Percentiles rank a stretch among this genome's conserved stretches.
Conservation (phyloP, 371 early-diverging fungal genomes). For the Mucor plumbeus region DNA sequence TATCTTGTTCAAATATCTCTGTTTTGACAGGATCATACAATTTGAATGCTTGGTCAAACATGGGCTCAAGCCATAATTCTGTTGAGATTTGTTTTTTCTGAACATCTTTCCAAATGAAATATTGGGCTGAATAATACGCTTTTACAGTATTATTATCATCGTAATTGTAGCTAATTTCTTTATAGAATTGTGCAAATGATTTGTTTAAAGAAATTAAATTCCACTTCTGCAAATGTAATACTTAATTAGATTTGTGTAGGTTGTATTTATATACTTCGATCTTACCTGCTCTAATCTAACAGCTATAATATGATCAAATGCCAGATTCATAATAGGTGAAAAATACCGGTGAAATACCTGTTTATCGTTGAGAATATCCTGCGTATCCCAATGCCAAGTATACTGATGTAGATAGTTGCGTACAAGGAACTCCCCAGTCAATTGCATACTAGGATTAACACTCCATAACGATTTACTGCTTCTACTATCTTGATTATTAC, state of each 20-base stretch:
- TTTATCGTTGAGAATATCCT: slow-evolving; percentile 52
- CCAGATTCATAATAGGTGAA: slow-evolving; percentile 74
- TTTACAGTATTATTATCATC: slow-evolving; percentile 7
- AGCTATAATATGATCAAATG: slow-evolving; percentile 69
- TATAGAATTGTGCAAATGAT: slow-evolving; percentile 71
- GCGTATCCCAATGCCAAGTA: slow-evolving; percentile 72
- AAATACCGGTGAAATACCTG: slow-evolving; percentile 58
- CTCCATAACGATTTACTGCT: slow-evolving; percentile 41
- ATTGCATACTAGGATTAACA: slow-evolving; percentile 35
- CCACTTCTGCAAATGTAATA: slow-evolving; percentile 29
- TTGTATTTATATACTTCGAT: background rate
- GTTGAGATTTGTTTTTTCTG: slow-evolving; percentile 65
- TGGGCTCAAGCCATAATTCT: slow-evolving; percentile 82
- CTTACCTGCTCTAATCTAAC: slow-evolving; percentile 56
- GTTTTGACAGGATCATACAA: slow-evolving; percentile 49
- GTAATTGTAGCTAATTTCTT: slow-evolving; percentile 51
- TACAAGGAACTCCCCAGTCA: slow-evolving; percentile 57
- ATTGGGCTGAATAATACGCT: slow-evolving; percentile 64
- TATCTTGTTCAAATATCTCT: slow-evolving; percentile 63
- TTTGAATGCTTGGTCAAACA: slow-evolving; percentile 30
- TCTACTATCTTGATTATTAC: slow-evolving; percentile 7
- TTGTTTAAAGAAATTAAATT: slow-evolving; percentile 59
- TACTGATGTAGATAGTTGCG: slow-evolving; percentile 66
- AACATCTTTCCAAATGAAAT: slow-evolving; percentile 70
- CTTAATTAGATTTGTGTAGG: background rate